Percentiles rank a stretch among this genome's conserved stretches.
Evolutionary conservation across 805 yeast genomes (phyloP).

Genomic region (Candida chauliodis): DNA sequence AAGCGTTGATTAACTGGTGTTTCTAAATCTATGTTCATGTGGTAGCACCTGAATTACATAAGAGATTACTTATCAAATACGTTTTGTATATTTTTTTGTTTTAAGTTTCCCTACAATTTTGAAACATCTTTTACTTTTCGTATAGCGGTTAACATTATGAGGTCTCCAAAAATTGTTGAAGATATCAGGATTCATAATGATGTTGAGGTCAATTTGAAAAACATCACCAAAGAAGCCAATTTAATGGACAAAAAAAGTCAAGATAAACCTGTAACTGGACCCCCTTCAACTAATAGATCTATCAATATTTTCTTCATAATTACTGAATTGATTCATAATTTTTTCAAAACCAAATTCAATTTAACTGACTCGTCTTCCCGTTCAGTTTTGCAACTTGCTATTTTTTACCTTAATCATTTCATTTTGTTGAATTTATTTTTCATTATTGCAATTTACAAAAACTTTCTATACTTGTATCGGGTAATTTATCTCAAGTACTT

Average conservation of each 20-base stretch:
- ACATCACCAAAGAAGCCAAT: conserved; percentile 8
- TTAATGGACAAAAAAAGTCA: not conserved
- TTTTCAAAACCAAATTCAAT: not conserved
- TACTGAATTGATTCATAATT: conserved; percentile 6
- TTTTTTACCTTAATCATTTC: conserved; percentile 37
- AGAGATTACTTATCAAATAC: no score
- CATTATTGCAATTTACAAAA: conserved; percentile 53
- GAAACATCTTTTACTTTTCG: not conserved
- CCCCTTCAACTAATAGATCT: conserved; percentile 8
- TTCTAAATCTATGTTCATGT: no score
- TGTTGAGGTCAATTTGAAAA: conserved; percentile 3
- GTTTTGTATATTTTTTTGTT: conserved; percentile 1
- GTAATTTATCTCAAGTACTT: conserved; percentile 53
- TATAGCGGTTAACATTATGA: conserved; percentile 5
- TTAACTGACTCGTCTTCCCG: not conserved
- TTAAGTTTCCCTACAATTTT: no score
- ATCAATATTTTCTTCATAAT: conserved; percentile 6
- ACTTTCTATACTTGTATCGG: conserved; percentile 49
- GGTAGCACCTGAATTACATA: no score
- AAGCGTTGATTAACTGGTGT: no score
- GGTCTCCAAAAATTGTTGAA: conserved; percentile 8
- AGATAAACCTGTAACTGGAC: conserved; percentile 2
- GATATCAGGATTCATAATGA: conserved; percentile 8
- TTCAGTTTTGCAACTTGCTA: conserved; percentile 4
- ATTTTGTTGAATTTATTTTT: conserved; percentile 52